Conservation (phyloP, 1,139 yeast genomes). For the Candida sp. region DNA sequence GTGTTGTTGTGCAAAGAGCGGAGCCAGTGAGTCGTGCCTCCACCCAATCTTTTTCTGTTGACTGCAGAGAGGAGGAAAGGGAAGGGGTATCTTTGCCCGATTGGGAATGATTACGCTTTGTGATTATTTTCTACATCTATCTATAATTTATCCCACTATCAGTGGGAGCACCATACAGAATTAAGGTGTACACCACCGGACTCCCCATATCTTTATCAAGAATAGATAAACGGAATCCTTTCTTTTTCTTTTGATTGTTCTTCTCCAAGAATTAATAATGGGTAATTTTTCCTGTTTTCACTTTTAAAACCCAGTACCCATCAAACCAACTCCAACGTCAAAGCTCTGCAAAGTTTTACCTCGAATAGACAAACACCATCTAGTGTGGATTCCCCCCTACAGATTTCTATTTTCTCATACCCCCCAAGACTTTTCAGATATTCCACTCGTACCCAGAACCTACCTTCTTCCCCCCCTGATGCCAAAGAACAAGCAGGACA, state of each 20-base stretch:
- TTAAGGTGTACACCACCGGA: neutral
- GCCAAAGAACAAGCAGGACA: neutral
- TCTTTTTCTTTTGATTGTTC: no score
- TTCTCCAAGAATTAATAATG: slow-evolving; percentile 1
- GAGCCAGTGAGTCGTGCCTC: no score
- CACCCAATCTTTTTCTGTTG: neutral
- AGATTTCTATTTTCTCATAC: no score
- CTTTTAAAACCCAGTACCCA: neutral
- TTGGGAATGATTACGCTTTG: neutral
- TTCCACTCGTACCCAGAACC: neutral
- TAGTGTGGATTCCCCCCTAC: no score
- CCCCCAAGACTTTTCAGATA: neutral
- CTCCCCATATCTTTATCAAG: neutral
- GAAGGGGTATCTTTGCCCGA: neutral
- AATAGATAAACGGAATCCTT: neutral
- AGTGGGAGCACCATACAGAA: neutral
- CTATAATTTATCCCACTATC: neutral
- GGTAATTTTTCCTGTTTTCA: neutral
- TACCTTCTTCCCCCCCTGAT: slow-evolving; percentile 14
- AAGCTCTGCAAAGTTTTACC: slow-evolving; percentile 1
- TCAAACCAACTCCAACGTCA: no score
- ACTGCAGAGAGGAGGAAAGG: neutral
- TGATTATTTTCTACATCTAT: neutral
- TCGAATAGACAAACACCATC: neutral
- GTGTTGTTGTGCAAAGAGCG: no score